Percentiles rank a stretch among this genome's conserved stretches.
phyloP scores from a whole-genome alignment of 306 rosid species.

The Trifolium repens region DNA sequence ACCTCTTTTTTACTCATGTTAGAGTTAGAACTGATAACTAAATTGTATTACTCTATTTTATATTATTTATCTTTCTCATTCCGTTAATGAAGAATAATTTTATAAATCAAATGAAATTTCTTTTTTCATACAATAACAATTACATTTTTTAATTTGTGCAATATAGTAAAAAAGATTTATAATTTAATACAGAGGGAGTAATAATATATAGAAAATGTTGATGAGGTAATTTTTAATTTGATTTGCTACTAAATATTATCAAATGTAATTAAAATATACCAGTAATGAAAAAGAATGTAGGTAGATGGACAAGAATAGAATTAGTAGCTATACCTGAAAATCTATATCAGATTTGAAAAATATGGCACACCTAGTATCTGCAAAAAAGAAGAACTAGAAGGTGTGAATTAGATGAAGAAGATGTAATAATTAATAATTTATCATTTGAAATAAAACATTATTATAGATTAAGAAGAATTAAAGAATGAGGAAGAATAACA shows the following conservation, averaged over 20 bases:
- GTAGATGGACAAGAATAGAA: conserved; percentile 9
- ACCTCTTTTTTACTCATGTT: background rate
- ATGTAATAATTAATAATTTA: conserved; percentile 9
- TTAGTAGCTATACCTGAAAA: conserved; percentile 60
- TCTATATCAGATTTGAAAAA: conserved; percentile 46
- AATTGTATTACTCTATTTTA: background rate
- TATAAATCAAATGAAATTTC: no score
- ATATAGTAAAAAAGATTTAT: no score
- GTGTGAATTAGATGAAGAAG: conserved; percentile 24
- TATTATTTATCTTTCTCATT: no score
- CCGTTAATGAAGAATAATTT: no score
- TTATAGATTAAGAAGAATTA: conserved; percentile 1
- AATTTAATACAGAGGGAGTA: no score
- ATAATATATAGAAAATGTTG: background rate
- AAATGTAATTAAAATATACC: background rate
- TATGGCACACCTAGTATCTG: conserved; percentile 57
- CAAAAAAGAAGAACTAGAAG: conserved; percentile 17
- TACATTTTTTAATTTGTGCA: no score
- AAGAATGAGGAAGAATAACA: conserved; percentile 24
- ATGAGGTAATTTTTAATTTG: conserved; percentile 13
- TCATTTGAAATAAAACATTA: background rate
- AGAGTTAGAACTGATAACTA: conserved; percentile 6
- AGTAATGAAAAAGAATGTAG: conserved; percentile 30
- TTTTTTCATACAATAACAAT: no score
- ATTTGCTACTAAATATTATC: conserved; percentile 20